phyloP scores from a whole-genome alignment of 78 protist species.

The Polysphondylium violaceum region DNA sequence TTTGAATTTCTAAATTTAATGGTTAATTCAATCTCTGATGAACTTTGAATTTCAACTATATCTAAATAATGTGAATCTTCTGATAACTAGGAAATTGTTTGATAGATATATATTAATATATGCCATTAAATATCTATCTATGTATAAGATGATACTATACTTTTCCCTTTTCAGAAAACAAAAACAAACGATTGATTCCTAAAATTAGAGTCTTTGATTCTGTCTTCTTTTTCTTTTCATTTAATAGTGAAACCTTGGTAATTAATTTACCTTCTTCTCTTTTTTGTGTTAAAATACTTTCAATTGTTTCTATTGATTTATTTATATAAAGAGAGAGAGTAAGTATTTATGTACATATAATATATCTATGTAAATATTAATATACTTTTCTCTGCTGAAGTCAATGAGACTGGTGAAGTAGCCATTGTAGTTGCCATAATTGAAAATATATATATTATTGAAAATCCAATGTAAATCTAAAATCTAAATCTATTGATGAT shows the following conservation, averaged over 20 bases:
- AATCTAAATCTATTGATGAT: too few species aligned
- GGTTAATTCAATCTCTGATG: constrained; percentile 32
- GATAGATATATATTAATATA: background rate
- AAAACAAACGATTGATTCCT: constrained; percentile 39
- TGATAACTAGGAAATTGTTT: background rate
- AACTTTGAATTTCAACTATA: constrained; percentile 8
- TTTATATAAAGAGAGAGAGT: background rate
- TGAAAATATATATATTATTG: too few species aligned
- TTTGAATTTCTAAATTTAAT: constrained; percentile 47
- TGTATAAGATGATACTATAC: background rate
- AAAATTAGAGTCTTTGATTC: constrained; percentile 40
- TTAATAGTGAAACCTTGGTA: constrained; percentile 17
- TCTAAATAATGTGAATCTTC: constrained; percentile 59
- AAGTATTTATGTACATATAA: background rate
- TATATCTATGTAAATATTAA: too few species aligned
- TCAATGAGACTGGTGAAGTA: background rate
- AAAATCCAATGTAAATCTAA: too few species aligned
- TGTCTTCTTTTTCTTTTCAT: constrained; percentile 53
- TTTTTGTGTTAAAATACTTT: constrained; percentile 41
- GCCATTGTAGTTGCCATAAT: too few species aligned
- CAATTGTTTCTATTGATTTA: constrained; percentile 20
- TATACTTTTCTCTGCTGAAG: background rate
- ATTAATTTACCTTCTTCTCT: constrained; percentile 51
- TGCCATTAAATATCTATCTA: too few species aligned
- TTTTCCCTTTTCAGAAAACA: constrained; percentile 70